phyloP scores from a whole-genome alignment of 805 yeast genomes.

The Ogataea corticis region DNA sequence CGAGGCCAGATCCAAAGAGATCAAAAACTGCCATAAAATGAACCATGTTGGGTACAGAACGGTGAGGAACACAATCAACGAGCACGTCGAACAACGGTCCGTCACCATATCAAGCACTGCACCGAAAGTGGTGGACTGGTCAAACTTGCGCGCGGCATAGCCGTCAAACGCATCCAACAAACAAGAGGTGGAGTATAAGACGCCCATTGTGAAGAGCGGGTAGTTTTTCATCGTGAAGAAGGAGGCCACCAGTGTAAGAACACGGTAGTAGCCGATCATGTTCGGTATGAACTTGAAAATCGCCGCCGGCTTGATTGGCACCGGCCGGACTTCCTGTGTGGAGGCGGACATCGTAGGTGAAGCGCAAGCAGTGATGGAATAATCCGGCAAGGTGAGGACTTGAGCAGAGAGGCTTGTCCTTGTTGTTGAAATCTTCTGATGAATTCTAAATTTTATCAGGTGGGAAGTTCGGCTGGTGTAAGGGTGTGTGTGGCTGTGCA shows the following conservation, averaged over 20 bases:
- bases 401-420: too few species aligned
- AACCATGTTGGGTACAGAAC: constrained; percentile 73
- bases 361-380: too few species aligned
- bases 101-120: constrained; percentile 99
- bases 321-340: constrained; percentile 1
- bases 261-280: constrained; percentile 85
- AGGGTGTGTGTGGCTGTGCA: too few species aligned
- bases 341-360: background rate
- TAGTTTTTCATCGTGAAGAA: constrained; percentile 79
- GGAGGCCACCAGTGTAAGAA: constrained; percentile 77
- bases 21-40: constrained; percentile 76
- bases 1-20: constrained; percentile 84
- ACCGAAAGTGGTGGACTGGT: constrained; percentile 90
- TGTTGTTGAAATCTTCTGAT: too few species aligned
- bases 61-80: constrained; percentile 84
- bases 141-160: constrained; percentile 83
- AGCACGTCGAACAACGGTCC: constrained; percentile 94
- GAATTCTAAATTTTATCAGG: background rate
- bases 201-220: constrained; percentile 71
- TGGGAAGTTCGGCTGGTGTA: constrained; percentile 1
- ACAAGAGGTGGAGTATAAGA: constrained; percentile 83
- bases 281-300: constrained; percentile 86
- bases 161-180: constrained; percentile 96
- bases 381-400: background rate
- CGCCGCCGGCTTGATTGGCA: constrained; percentile 29